Base-by-base conservation (phyloP, 441 rosid genomes). In the Hypseocharis bilobata region DNA sequence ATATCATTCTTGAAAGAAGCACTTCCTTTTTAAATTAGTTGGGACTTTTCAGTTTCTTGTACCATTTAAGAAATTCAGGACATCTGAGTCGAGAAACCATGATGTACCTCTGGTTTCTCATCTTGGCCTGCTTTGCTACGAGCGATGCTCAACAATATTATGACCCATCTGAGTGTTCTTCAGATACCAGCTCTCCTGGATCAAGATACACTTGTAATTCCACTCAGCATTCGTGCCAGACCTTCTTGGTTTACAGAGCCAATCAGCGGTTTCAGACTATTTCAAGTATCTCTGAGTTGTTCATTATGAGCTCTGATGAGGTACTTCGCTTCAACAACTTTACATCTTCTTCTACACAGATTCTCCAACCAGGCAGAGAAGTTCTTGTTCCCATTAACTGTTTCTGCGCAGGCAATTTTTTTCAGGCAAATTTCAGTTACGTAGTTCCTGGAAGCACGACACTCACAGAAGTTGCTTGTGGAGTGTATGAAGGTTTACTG, bases 171-270 rank as follows among this genome's bases (percentile, higher is more conserved):
- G 32, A 34, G 14, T 86, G 87, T 58, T 66, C 76, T 2, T 62
- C 32, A 0, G 34, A 68, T 32, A 13, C 56, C 27, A 71, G n/a
- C 19, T n/a, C 34, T 58, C 83, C 81, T 6, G 84, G 87, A 58
- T 76, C 84, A 6, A 79, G 85, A 70, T 82, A 86, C 73, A 64
- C 71, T 52, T 82, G 91, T 74, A 70, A 64, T 27, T 64, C 77
- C 36, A n/a, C 8, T 45, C 51, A 19, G 5, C 45, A 27, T 26
- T 60, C 80, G 6, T 84, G 91, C 69, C 34, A 25, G 1, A 76
- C 88, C 14, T 84, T 68, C 69, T n/a, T 83, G 22, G 74, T 82
- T 38, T 86, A 72, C 75, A 77, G 86, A 66, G 80, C 84, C 19
- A 81, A 63, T 60, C 64, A 1, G 11, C 23, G 67, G 1, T 81